A percentile compares a stretch with the other conserved stretches of the same genome.
phyloP scores from a whole-genome alignment of 331 rosid species.

The Spiraea crenata region DNA sequence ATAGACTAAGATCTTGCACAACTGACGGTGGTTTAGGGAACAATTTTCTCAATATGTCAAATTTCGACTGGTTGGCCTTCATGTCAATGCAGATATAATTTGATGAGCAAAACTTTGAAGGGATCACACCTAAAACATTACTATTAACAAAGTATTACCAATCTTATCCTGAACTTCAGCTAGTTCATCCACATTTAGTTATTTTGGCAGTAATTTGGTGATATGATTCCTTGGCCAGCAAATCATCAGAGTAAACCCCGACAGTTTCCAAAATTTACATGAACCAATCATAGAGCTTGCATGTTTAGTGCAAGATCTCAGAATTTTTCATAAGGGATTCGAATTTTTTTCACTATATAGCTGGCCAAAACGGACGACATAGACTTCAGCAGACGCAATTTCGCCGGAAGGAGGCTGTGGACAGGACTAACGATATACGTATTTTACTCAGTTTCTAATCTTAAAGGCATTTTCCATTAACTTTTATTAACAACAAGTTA shows the following conservation, averaged over 20 bases:
- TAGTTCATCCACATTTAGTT: slow-evolving; percentile 19
- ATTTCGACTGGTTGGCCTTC: not conserved
- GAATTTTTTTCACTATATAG: no score
- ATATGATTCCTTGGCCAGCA: slow-evolving; percentile 26
- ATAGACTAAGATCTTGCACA: not conserved
- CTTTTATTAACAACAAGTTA: no score
- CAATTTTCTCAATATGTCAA: slow-evolving; percentile 18
- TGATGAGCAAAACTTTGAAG: not conserved
- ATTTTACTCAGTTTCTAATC: no score
- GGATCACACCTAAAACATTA: slow-evolving; percentile 24
- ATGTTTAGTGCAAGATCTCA: no score
- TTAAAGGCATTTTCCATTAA: no score
- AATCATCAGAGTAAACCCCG: slow-evolving; percentile 2
- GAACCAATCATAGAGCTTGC: slow-evolving; percentile 38
- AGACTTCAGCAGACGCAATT: no score
- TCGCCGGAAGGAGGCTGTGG: no score
- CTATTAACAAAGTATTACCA: slow-evolving; percentile 54
- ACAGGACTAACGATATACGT: no score
- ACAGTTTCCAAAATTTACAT: slow-evolving; percentile 31
- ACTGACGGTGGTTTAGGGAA: slow-evolving; percentile 13
- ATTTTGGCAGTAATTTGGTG: slow-evolving; percentile 23
- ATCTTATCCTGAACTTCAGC: slow-evolving; percentile 49
- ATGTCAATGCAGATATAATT: no score
- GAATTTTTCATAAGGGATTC: no score
- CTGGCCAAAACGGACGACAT: no score